A percentile compares a stretch with the other conserved stretches of the same genome.
Evolutionary conservation across 176 grass and related monocot genomes (phyloP).

Genomic region (Zoysia pacifica): DNA sequence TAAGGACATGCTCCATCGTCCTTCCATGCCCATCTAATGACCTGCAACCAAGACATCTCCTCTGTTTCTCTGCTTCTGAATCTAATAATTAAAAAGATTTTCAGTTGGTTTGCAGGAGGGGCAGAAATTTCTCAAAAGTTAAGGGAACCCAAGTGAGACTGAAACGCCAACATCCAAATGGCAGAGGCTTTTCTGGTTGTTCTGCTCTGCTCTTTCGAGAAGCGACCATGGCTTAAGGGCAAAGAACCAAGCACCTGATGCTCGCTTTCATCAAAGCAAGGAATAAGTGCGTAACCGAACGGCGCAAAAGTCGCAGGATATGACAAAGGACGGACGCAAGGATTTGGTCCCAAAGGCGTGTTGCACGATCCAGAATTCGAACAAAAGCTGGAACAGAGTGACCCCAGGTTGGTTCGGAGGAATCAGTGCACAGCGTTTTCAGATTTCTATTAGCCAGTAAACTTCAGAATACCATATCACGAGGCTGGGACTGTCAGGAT

Average conservation of each 20-base stretch:
- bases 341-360: conserved; percentile 12
- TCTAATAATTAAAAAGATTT: too few species aligned
- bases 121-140: too few species aligned
- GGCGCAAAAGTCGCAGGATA: conserved; percentile 31
- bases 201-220: conserved; percentile 22
- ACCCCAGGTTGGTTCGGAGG: neutral
- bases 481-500: neutral
- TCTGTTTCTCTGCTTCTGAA: too few species aligned
- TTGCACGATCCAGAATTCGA: conserved; percentile 25
- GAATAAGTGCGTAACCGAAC: conserved; percentile 39
- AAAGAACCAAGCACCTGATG: conserved; percentile 51
- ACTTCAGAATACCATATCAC: neutral
- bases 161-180: too few species aligned
- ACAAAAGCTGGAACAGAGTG: conserved; percentile 20
- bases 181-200: conserved; percentile 3
- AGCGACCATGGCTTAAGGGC: conserved; percentile 42
- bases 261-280: conserved; percentile 56
- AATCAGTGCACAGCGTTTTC: neutral
- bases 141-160: too few species aligned
- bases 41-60: too few species aligned
- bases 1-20: too few species aligned
- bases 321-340: conserved; percentile 36
- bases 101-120: too few species aligned
- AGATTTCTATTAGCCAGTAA: neutral
- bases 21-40: too few species aligned